Conservation (phyloP, 2,329 filamentous ascomycete genomes). For the Beauveria scarabaeidicola region DNA sequence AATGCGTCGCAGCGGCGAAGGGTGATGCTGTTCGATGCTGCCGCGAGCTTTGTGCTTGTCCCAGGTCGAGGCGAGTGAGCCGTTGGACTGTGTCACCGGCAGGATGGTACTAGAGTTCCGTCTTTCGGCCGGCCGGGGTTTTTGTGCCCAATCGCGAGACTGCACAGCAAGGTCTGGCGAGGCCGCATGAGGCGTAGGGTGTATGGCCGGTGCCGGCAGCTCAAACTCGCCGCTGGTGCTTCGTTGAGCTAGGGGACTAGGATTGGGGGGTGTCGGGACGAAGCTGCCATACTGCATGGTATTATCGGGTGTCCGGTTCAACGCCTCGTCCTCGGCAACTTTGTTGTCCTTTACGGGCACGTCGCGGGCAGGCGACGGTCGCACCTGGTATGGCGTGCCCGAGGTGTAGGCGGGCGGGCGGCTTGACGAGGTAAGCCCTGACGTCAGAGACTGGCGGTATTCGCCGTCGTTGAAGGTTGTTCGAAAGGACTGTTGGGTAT, state of each 20-base stretch:
- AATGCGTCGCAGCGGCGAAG: conserved; percentile 27
- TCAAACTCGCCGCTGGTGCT: conserved; percentile 32
- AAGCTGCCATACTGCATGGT: conserved; percentile 47
- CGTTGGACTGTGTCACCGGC: neutral
- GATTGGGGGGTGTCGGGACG: conserved; percentile 30
- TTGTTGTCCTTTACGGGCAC: neutral
- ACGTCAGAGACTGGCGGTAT: neutral
- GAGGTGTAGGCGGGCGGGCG: conserved; percentile 7
- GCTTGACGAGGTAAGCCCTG: neutral
- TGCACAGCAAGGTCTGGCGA: neutral
- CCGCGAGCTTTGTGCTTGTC: neutral
- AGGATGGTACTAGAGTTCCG: conserved; percentile 2
- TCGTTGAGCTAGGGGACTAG: conserved; percentile 18
- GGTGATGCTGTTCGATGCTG: conserved; percentile 19
- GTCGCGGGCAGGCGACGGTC: neutral
- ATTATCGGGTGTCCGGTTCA: conserved; percentile 28
- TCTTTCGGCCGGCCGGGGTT: neutral
- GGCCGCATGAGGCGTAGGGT: conserved; percentile 14
- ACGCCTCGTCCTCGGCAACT: conserved; percentile 30
- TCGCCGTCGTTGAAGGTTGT: conserved; percentile 5
- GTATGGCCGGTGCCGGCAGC: conserved; percentile 45
- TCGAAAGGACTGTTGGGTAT: conserved; percentile 7
- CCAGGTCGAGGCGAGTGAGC: neutral
- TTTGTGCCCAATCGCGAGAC: neutral
- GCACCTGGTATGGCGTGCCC: neutral